phyloP scores from a whole-genome alignment of 108 stramenopile genomes.

The Skeletonema menzelii region DNA sequence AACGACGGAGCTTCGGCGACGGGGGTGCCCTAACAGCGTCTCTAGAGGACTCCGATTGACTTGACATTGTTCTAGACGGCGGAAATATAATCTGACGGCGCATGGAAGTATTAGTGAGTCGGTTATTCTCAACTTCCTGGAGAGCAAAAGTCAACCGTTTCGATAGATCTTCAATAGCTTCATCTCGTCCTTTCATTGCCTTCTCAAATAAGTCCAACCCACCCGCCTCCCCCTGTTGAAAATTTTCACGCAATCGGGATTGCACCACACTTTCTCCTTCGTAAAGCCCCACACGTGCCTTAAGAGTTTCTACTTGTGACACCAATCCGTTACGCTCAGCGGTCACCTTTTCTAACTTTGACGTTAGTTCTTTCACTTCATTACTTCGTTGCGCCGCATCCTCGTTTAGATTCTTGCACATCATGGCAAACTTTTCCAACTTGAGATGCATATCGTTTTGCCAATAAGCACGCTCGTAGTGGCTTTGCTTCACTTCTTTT shows the following conservation, averaged over 20 bases:
- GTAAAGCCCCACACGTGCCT: slow-evolving; percentile 41
- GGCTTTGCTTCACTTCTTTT: slow-evolving; percentile 59
- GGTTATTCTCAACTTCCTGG: slow-evolving; percentile 45
- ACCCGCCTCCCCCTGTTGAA: slow-evolving; percentile 37
- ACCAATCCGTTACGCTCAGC: slow-evolving; percentile 57
- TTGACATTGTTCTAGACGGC: slow-evolving; percentile 7
- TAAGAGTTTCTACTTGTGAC: slow-evolving; percentile 45
- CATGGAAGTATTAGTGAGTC: slow-evolving; percentile 37
- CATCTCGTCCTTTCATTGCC: slow-evolving; percentile 48
- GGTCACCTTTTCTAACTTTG: slow-evolving; percentile 41
- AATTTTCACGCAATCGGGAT: slow-evolving; percentile 19
- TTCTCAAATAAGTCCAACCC: slow-evolving; percentile 33
- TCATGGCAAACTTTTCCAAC: slow-evolving; percentile 58
- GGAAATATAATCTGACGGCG: slow-evolving; percentile 69
- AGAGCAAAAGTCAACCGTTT: slow-evolving; percentile 44
- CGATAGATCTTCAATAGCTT: slow-evolving; percentile 49
- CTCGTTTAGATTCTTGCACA: slow-evolving; percentile 71
- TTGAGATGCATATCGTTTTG: slow-evolving; percentile 66
- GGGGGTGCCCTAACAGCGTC: not conserved
- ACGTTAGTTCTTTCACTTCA: slow-evolving; percentile 46
- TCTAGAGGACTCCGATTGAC: not conserved
- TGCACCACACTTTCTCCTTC: slow-evolving; percentile 49
- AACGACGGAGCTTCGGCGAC: not conserved
- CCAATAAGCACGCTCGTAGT: slow-evolving; percentile 58
- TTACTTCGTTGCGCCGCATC: slow-evolving; percentile 56